Conservation (phyloP, 352 stramenopile genomes). For the Pythium brachiatum region DNA sequence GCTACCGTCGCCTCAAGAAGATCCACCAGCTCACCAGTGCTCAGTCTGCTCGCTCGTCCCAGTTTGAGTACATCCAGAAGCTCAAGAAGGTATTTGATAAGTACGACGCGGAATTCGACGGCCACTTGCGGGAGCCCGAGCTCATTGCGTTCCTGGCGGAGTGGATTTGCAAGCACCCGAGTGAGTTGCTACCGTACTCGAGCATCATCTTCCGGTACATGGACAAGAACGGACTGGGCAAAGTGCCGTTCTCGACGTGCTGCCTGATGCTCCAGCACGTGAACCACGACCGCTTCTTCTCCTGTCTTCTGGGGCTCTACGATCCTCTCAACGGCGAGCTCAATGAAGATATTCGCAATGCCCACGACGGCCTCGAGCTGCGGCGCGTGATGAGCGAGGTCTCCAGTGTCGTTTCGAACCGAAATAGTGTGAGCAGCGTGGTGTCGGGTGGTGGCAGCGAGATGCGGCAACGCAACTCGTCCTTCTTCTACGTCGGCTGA, state of each 20-base stretch:
- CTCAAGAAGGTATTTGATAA: slow-evolving; percentile 80
- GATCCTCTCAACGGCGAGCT: slow-evolving; percentile 68
- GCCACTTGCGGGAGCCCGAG: slow-evolving; percentile 65
- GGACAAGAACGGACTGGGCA: slow-evolving; percentile 82
- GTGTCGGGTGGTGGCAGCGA: slow-evolving; percentile 33
- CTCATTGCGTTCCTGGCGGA: slow-evolving; percentile 73
- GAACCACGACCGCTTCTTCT: slow-evolving; percentile 88
- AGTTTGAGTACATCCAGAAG: slow-evolving; percentile 84
- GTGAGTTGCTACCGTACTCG: slow-evolving; percentile 71
- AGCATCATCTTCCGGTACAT: slow-evolving; percentile 87
- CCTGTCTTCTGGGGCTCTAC: slow-evolving; percentile 78
- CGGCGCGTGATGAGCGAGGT: slow-evolving; percentile 72
- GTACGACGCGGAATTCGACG: slow-evolving; percentile 64
- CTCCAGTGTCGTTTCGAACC: slow-evolving; percentile 58
- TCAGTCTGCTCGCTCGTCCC: slow-evolving; percentile 47
- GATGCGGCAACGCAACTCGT: slow-evolving; percentile 60
- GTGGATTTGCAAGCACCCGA: slow-evolving; percentile 83
- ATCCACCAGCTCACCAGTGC: slow-evolving; percentile 72
- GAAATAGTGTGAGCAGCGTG: slow-evolving; percentile 46
- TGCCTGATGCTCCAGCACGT: slow-evolving; percentile 88
- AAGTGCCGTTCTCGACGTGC: slow-evolving; percentile 79
- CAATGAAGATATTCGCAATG: slow-evolving; percentile 74
- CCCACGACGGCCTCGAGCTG: slow-evolving; percentile 60
- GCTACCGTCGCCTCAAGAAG: slow-evolving; percentile 75
- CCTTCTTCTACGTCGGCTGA: slow-evolving; percentile 67